phyloP scores from a whole-genome alignment of 257 asterid species.

The Ajuga chamaepitys region DNA sequence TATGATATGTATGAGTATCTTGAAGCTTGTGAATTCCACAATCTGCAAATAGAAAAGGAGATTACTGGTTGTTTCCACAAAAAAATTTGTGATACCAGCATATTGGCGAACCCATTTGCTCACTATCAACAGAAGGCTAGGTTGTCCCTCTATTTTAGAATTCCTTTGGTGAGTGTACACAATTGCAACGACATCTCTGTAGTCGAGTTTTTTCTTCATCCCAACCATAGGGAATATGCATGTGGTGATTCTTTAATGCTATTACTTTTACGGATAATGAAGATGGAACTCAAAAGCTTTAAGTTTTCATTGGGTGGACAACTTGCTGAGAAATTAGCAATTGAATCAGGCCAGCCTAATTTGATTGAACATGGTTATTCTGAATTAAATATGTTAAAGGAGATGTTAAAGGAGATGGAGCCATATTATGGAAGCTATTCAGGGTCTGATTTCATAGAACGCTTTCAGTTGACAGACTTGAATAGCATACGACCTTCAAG shows the following conservation, averaged over 20 bases:
- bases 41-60: not conserved
- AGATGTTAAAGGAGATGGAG: not conserved
- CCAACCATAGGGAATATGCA: not conserved
- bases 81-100: not conserved
- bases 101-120: not conserved
- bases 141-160: not conserved
- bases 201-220: no score
- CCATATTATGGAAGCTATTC: no score
- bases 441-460: no score
- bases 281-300: not conserved
- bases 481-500: not conserved
- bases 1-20: not conserved
- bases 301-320: not conserved
- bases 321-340: not conserved
- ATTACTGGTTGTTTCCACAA: not conserved
- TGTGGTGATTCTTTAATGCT: not conserved
- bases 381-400: not conserved
- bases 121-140: not conserved
- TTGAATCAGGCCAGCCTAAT: not conserved
- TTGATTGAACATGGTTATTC: no score
- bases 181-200: not conserved
- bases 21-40: not conserved
- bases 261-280: not conserved
- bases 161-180: not conserved
- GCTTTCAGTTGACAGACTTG: no score